Evolutionary conservation across 1,284 basidiomycete species (phyloP).

Genomic region (Mycena citricolor): DNA sequence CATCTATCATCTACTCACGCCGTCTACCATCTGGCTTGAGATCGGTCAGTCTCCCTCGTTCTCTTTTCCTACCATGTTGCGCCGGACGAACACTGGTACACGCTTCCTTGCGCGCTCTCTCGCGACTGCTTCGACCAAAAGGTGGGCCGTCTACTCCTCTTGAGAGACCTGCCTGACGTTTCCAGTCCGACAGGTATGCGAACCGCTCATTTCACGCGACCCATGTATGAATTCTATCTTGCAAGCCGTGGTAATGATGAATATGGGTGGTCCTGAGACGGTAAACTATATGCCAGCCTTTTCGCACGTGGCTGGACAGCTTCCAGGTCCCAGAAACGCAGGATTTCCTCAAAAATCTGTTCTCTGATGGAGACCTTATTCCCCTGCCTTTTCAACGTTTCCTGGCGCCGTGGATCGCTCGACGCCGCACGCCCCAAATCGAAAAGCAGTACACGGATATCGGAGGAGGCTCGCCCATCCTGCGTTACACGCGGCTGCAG

Average conservation of each 20-base stretch:
- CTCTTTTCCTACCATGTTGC: constrained; percentile 11
- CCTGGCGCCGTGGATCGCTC: constrained; percentile 88
- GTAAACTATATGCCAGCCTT: constrained; percentile 39
- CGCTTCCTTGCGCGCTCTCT: constrained; percentile 32
- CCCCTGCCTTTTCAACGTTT: constrained; percentile 90
- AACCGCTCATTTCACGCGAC: constrained; percentile 3
- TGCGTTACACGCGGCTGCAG: constrained; percentile 87
- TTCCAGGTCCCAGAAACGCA: constrained; percentile 79
- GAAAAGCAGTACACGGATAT: constrained; percentile 94
- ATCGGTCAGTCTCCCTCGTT: no score
- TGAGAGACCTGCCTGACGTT: constrained; percentile 12
- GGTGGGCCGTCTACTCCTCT: constrained; percentile 29
- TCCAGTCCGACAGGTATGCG: constrained; percentile 60
- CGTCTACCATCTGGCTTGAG: no score
- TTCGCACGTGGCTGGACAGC: constrained; percentile 7
- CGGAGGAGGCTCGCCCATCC: constrained; percentile 97
- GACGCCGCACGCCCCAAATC: constrained; percentile 90
- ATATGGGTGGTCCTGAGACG: constrained; percentile 97
- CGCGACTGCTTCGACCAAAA: constrained; percentile 37
- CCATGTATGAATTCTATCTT: neutral
- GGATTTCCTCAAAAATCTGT: constrained; percentile 91
- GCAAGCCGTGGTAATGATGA: constrained; percentile 91
- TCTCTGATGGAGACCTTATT: constrained; percentile 94
- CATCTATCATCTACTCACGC: no score
- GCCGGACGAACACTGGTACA: constrained; percentile 16